Base-by-base conservation (phyloP, 139 green algal genomes). In the Tetradesmus obliquus region DNA sequence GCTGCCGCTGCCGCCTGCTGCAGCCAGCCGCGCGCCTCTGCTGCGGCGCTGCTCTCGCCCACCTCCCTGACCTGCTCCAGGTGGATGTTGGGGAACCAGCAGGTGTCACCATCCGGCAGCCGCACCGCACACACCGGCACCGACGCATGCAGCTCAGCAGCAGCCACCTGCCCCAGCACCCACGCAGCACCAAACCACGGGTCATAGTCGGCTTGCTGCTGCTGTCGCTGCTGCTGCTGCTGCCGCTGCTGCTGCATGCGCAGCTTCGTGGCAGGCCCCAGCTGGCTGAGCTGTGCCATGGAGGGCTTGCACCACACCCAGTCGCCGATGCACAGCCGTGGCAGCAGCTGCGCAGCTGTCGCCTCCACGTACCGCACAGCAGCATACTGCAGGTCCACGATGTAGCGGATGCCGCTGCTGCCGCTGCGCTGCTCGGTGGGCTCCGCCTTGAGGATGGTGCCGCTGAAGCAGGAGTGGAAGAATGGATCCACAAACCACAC, bases 261-360 rank as follows among this genome's bases (percentile, higher is more conserved):
- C 19, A 10, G 3, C 82, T 7, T 32, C 15, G 4, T 32, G 7
- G 82, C 54, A 45, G 45, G 5, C 2, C 32, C 45, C 5, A 62
- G 53, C 45, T 51, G 71, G 85, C 66, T 82, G 66, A 7, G 15
- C 4, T 22, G 15, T 5, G 66, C 66, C 62, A 82, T 89, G 66
- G 76, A 55, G 0, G 86, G 86, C 86, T 84, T 84, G 86, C 69
- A 83, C 86, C 86, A 90, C 51, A 90, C 86, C 17, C 22, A 83
- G 8, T 90, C 86, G 4, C 86, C 86, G 2, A 55, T 3, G 2
- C 13, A 32, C 55, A 90, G 45, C 69, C 71, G 20, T 19, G 86
- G 69, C 53, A 74, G 86, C 71, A 90, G 86, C 86, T 90, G 86
- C 53, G 55, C 86, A 22, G 66, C 76, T n/a, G 53, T 72, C 8